A percentile compares a stretch with the other conserved stretches of the same genome.
phyloP scores from a whole-genome alignment of 176 grass and related monocot species.

The Triticum turgidum region DNA sequence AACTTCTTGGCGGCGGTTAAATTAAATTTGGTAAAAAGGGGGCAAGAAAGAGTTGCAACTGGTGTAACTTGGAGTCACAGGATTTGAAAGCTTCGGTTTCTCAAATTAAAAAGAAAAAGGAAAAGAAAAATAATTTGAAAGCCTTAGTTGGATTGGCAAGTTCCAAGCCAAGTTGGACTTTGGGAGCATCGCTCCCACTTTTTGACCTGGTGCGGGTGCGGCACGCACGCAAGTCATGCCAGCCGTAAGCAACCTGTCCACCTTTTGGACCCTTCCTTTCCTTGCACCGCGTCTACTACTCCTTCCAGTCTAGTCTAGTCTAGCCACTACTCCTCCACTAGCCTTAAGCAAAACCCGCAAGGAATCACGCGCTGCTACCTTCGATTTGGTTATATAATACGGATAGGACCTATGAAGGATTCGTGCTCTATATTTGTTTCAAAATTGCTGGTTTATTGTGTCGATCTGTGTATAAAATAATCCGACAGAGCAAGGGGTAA shows the following conservation, averaged over 20 bases:
- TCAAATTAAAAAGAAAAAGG: too few relatives aligned
- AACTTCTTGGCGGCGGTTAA: not conserved
- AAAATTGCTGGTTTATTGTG: not conserved
- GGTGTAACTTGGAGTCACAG: too few relatives aligned
- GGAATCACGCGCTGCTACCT: not conserved
- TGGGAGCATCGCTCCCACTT: slow-evolving; percentile 29
- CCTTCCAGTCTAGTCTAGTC: not conserved
- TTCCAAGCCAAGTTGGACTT: slow-evolving; percentile 55
- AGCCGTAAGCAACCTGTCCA: slow-evolving; percentile 31
- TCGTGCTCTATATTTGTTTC: not conserved
- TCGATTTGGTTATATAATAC: not conserved
- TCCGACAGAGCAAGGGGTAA: not conserved
- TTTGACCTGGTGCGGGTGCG: slow-evolving; percentile 43
- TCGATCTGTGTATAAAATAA: not conserved
- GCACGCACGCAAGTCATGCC: slow-evolving; percentile 25
- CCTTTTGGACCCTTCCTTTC: slow-evolving; percentile 46
- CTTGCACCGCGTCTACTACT: slow-evolving; percentile 22
- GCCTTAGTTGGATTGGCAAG: slow-evolving; percentile 9
- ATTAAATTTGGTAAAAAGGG: not conserved
- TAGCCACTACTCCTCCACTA: not conserved
- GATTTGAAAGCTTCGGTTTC: too few relatives aligned
- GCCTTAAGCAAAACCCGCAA: not conserved
- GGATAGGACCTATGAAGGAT: not conserved
- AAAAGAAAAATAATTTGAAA: not conserved
- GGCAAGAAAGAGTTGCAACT: too few relatives aligned